These are phyloP conservation scores for Ganoderma leucocontextum DNA, from an alignment of 1,284 basidiomycete genomes.

Conservation along the genomic window DNA sequence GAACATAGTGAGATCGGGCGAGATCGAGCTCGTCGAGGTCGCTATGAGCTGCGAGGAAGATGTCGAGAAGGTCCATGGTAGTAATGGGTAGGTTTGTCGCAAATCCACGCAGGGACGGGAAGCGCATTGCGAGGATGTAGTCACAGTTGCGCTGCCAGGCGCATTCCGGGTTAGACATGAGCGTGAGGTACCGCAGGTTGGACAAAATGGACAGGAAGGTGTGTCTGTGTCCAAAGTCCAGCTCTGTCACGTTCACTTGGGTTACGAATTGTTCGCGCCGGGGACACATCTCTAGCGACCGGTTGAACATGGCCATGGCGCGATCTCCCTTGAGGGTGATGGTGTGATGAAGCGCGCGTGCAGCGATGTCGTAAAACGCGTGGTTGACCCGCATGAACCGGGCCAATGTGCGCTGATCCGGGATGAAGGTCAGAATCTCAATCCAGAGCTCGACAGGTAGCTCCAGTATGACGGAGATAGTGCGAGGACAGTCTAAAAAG, in stretches of 20 bases:
- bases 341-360: not conserved
- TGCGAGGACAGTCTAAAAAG: not conserved
- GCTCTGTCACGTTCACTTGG: not conserved
- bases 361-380: not conserved
- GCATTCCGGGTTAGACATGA: not conserved
- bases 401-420: not conserved
- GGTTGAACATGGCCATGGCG: not conserved
- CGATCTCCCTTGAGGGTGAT: not conserved
- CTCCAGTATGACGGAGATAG: not conserved
- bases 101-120: not conserved
- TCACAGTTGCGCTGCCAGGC: not conserved
- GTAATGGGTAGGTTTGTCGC: not conserved
- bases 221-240: not conserved
- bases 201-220: not conserved
- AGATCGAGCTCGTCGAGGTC: not conserved
- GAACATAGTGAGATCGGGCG: not conserved
- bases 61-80: not conserved
- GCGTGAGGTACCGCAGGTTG: not conserved
- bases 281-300: not conserved
- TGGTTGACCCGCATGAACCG: not conserved
- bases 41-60: not conserved
- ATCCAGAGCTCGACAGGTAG: slow-evolving; percentile 1
- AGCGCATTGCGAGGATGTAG: not conserved
- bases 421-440: not conserved
- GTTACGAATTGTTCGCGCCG: not conserved